phyloP scores from a whole-genome alignment of 2,329 filamentous ascomycete species.

The Phialocephala subalpina region DNA sequence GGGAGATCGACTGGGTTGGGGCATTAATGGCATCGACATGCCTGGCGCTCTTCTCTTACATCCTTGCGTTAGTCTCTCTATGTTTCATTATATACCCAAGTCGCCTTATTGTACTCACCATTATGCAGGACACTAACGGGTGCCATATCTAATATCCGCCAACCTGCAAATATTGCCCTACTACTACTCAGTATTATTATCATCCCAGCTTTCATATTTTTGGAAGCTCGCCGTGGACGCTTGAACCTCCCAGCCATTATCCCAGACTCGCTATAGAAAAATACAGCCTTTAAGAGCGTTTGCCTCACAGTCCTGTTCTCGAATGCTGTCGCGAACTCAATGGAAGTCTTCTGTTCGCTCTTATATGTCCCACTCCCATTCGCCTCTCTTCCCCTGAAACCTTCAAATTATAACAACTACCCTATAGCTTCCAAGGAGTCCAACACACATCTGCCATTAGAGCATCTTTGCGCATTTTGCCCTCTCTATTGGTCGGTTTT shows the following conservation, averaged over 20 bases:
- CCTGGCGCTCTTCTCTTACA: constrained; percentile 59
- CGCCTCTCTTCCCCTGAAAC: no score
- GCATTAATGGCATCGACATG: constrained; percentile 54
- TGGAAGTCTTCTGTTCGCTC: constrained; percentile 57
- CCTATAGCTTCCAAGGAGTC: constrained; percentile 58
- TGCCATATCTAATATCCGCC: background rate
- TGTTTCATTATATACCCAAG: constrained; percentile 33
- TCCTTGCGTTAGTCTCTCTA: constrained; percentile 57
- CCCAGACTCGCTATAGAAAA: constrained; percentile 69
- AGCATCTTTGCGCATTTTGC: constrained; percentile 55
- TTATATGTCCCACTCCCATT: constrained; percentile 52
- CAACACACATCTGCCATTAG: constrained; percentile 54
- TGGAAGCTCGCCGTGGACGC: constrained; percentile 59
- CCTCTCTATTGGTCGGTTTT: constrained; percentile 53
- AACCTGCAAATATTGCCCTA: constrained; percentile 51
- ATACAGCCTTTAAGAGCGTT: constrained; percentile 60
- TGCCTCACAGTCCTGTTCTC: constrained; percentile 59
- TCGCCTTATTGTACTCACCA: background rate
- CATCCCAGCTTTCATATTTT: constrained; percentile 59
- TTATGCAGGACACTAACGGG: background rate
- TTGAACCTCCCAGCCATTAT: constrained; percentile 61
- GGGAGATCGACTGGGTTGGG: constrained; percentile 63
- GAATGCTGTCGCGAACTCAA: constrained; percentile 53
- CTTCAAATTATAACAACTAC: constrained; percentile 17
- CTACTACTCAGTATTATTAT: constrained; percentile 52